Base-by-base conservation (phyloP, 306 rosid species). In the Pyrus betulifolia region DNA sequence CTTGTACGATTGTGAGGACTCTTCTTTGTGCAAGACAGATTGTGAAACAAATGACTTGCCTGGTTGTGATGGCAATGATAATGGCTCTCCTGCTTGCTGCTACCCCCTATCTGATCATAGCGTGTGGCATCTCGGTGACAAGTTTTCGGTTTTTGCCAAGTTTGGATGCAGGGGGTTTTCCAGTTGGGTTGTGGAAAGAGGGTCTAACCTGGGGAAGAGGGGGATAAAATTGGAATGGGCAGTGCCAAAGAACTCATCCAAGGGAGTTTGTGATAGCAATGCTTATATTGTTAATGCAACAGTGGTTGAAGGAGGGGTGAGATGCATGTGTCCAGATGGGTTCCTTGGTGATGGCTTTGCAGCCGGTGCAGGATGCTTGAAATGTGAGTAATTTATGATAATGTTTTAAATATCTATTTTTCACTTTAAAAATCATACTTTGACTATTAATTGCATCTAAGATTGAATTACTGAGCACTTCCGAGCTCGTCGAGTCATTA, bases 151-250 rank as follows among this genome's bases (percentile, higher is more conserved):
- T 57, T 95, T 95, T 71, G 82, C 91, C 35, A 83, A 86, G 78
- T 88, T 82, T 78, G 99, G 99, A 44, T 95, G 99, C 86, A 87
- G 99, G 66, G 99, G 99, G 14, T 84, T 92, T 78, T 88, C 97
- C 55, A 92, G 99, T 80, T 95, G 99, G 99, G 92, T 84, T 66
- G 88, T 90, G 66, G 10, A 76, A 59, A 59, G 88, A 69, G 93
- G 91, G 11, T 75, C 93, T 27, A 90, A 77, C 83, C 69, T 78
- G 2, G 97, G 97, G 14, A 92, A 82, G 79, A 83, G 96, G 18
- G 99, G 99, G 44, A 90, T 95, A 3, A 95, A 90, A 79, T 68
- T 92, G 89, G 99, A 95, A 82, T 95, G 95, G 97, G 97, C 86
- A 6, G 35, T 95, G 81, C 96, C 97, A 18, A 79, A 82, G 61